Base-by-base conservation (phyloP, 2,329 filamentous ascomycete species). In the Neopestalotiopsis rosae region DNA sequence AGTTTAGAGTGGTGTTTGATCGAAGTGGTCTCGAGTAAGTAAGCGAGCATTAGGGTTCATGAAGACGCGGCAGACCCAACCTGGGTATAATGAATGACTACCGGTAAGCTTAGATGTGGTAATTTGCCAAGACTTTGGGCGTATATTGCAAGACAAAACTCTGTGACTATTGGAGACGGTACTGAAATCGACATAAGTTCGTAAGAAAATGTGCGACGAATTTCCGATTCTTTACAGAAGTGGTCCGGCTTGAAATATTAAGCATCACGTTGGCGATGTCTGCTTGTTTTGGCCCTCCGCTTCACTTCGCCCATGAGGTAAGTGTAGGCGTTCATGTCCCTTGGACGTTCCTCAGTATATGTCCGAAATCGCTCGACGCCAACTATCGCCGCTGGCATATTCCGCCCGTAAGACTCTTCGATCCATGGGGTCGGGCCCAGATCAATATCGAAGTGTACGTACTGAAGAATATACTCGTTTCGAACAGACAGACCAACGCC, bases 361-460 rank as follows among this genome's bases (percentile, higher is more conserved):
- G 34, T 38, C 1, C 34, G 34, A 38, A 38, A 38, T 10, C 34
- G 6, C 34, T 38, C 34, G 6, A 38, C 6, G 3, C 34, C 6
- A 38, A 38, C 34, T 38, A 38, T 38, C 6, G 10, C 10, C 6
- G 34, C 34, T 38, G 34, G 34, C 34, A 38, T 38, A 38, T 38
- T 38, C 10, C 3, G 1, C 1, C 34, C 34, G 3, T 3, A 2
- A 38, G 6, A 10, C 6, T 66, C 40, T 2, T 69, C 56, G 13
- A 69, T 57, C 57, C 56, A 69, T 5, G 56, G 30, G 14, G 42
- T 38, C 1, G 63, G 63, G 56, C 45, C 57, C 5, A 66, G 28
- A 3, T 45, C 67, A 17, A 69, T 66, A 7, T 69, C 49, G 32
- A 63, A 69, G 28, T 66, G 57, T 5, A 69, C 30, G 42, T 69